A percentile compares a stretch with the other conserved stretches of the same genome.
phyloP scores from a whole-genome alignment of 2,329 filamentous ascomycete genomes.

The Lachnellula occidentalis region DNA sequence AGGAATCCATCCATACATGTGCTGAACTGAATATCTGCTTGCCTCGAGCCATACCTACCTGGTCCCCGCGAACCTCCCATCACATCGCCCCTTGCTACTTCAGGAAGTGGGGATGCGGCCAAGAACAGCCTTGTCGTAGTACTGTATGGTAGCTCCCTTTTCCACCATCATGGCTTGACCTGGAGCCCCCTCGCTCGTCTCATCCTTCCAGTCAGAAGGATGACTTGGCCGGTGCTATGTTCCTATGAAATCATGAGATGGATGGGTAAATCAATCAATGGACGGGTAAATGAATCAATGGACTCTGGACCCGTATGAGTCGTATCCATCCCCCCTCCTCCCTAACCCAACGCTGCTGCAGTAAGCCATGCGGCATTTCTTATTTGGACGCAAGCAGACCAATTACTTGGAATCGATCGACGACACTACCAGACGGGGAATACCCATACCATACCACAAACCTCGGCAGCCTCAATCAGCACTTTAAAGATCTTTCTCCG shows the following conservation, averaged over 20 bases:
- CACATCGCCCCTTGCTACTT: background rate
- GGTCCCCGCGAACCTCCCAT: background rate
- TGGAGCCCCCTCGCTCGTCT: background rate
- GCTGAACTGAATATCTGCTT: too few species aligned
- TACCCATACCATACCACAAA: background rate
- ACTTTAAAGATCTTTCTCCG: too few species aligned
- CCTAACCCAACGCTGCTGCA: too few species aligned
- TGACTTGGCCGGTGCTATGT: background rate
- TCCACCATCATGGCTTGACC: background rate
- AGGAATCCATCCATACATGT: too few species aligned
- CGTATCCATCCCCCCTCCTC: too few species aligned
- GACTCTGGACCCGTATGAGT: too few species aligned
- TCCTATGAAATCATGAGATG: too few species aligned
- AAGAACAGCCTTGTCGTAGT: background rate
- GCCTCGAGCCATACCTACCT: background rate
- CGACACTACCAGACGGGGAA: background rate
- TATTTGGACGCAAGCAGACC: background rate
- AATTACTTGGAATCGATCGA: background rate
- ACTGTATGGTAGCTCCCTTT: background rate
- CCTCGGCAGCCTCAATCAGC: background rate
- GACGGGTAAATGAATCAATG: too few species aligned
- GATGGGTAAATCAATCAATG: too few species aligned
- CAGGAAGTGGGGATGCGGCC: background rate
- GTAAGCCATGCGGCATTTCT: too few species aligned
- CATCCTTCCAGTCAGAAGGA: background rate